Percentiles rank a stretch among this genome's conserved stretches.
Conservation (phyloP, 73 alveolate species). For the Uronychia setigera region DNA sequence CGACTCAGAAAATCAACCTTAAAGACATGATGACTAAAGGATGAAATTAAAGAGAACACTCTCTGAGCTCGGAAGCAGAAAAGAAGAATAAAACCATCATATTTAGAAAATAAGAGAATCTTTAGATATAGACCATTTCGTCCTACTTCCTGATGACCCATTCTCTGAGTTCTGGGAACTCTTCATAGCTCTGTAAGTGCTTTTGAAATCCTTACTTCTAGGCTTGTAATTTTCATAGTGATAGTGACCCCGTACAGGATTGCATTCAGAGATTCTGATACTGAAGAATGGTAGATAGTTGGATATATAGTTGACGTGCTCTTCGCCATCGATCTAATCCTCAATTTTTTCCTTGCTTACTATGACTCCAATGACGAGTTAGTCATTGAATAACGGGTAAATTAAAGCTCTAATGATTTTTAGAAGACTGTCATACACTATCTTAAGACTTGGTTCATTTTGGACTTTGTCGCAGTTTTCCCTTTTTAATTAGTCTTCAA, state of each 20-base stretch:
- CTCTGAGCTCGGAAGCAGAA: neutral
- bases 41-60: neutral
- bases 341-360: slow-evolving; percentile 72
- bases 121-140: neutral
- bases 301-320: slow-evolving; percentile 42
- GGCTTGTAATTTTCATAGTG: slow-evolving; percentile 71
- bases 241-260: slow-evolving; percentile 85
- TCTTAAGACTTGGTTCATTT: slow-evolving; percentile 70
- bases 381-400: neutral
- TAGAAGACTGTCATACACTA: slow-evolving; percentile 52
- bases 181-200: slow-evolving; percentile 40
- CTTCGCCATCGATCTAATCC: slow-evolving; percentile 67
- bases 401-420: neutral
- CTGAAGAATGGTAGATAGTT: slow-evolving; percentile 60
- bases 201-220: neutral
- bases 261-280: slow-evolving; percentile 78
- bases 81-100: neutral
- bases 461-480: slow-evolving; percentile 66
- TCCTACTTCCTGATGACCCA: slow-evolving; percentile 64
- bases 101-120: neutral
- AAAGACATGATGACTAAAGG: neutral
- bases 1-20: too few species aligned
- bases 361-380: slow-evolving; percentile 1
- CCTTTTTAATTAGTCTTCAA: slow-evolving; percentile 33
- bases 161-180: slow-evolving; percentile 70